phyloP scores from a whole-genome alignment of 176 grass and related monocot species.

The Typha latifolia region DNA sequence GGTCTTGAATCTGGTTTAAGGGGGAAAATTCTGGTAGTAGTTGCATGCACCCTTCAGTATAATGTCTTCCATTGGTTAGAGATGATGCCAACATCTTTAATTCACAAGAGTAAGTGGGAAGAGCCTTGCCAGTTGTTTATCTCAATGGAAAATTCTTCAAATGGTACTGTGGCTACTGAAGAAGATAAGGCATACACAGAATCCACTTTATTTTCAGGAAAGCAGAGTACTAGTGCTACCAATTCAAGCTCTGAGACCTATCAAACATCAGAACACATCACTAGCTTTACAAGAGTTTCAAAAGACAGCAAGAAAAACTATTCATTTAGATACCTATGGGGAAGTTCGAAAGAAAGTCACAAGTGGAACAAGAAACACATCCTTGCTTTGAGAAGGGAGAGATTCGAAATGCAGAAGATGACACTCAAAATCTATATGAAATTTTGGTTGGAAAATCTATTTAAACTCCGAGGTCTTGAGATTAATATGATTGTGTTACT shows the following conservation, averaged over 20 bases:
- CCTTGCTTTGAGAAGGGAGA: slow-evolving; percentile 64
- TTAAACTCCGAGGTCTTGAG: slow-evolving; percentile 87
- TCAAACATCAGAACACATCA: slow-evolving; percentile 33
- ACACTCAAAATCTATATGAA: slow-evolving; percentile 72
- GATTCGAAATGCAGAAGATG: slow-evolving; percentile 81
- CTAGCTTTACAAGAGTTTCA: slow-evolving; percentile 15
- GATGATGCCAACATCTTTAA: slow-evolving; percentile 55
- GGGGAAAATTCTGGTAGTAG: slow-evolving; percentile 81
- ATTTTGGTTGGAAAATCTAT: slow-evolving; percentile 98
- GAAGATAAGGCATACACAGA: slow-evolving; percentile 37
- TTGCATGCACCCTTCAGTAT: slow-evolving; percentile 87
- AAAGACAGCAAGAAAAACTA: slow-evolving; percentile 45
- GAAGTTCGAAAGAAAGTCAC: slow-evolving; percentile 83
- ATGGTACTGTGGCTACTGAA: slow-evolving; percentile 20
- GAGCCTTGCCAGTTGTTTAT: slow-evolving; percentile 90
- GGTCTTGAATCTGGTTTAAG: slow-evolving; percentile 71
- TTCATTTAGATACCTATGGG: slow-evolving; percentile 76
- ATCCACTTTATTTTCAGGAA: slow-evolving; percentile 48
- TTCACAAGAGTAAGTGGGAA: slow-evolving; percentile 82
- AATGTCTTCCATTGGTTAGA: slow-evolving; percentile 95
- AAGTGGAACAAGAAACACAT: slow-evolving; percentile 89
- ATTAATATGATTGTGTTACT: slow-evolving; percentile 93
- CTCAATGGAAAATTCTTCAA: slow-evolving; percentile 35
- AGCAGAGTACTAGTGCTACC: slow-evolving; percentile 31
- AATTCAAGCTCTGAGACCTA: slow-evolving; percentile 35